phyloP scores from a whole-genome alignment of 83 land plant genomes.

The Picea engelmannii region DNA sequence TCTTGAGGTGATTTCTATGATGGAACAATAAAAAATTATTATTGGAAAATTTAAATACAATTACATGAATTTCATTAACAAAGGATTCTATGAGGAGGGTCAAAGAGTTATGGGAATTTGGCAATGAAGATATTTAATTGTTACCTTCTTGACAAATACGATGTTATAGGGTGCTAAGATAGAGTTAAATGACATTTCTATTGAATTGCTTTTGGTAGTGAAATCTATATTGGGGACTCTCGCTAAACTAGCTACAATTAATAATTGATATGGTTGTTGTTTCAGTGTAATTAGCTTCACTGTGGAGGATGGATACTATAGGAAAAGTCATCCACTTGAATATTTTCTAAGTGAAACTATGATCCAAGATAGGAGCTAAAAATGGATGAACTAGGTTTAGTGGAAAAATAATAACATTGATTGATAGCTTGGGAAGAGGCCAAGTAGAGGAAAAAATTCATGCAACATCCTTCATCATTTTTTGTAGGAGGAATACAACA shows the following conservation, averaged over 20 bases:
- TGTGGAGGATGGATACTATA: not conserved
- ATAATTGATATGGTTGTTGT: not conserved
- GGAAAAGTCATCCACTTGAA: not conserved
- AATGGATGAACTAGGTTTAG: too few species aligned
- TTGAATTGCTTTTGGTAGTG: not conserved
- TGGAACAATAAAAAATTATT: too few species aligned
- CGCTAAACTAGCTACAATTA: not conserved
- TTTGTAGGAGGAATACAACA: too few species aligned
- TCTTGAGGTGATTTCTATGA: too few species aligned
- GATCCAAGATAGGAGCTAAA: too few species aligned
- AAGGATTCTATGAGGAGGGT: too few species aligned
- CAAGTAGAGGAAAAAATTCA: too few species aligned
- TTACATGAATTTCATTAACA: too few species aligned
- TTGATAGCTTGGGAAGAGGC: too few species aligned
- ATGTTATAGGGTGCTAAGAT: not conserved
- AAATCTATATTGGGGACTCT: not conserved
- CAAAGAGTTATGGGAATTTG: not conserved
- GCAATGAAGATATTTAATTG: not conserved
- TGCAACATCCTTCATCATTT: too few species aligned
- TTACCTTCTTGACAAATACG: not conserved
- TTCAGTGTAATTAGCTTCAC: not conserved
- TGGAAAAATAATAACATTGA: too few species aligned
- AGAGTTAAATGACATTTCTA: not conserved
- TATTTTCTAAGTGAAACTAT: not conserved
- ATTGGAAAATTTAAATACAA: too few species aligned